Base-by-base conservation (phyloP, 2,329 filamentous ascomycete genomes). In the Calonectria crousiana region DNA sequence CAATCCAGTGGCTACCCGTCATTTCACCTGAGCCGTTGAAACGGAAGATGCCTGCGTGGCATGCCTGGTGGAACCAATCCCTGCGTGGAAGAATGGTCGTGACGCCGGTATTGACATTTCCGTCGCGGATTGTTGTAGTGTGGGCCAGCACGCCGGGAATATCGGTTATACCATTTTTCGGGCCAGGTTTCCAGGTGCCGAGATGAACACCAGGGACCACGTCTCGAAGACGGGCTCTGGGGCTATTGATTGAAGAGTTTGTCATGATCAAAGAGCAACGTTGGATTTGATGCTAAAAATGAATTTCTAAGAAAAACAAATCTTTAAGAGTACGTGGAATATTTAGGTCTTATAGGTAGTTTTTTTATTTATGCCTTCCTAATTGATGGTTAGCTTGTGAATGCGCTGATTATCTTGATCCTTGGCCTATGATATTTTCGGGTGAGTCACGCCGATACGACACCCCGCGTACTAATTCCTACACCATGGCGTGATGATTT, bases 11-110 rank as follows among this genome's bases (percentile, higher is more conserved):
- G 11, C 84, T 85, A 8, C 91, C 91, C 0, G 91, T 92, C 84
- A 92, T 85, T 81, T 93, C 90, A 41, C 92, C 91, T 49, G 89
- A 89, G 69, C 91, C 91, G 77, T 93, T 93, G 85, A 93, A 92
- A 75, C 88, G 87, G 82, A 92, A 92, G 53, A 89, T 76, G n/a
- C 86, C 86, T 6, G 87, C 85, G 56, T 89, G 86, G 76, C 86
- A 87, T 58, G 87, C 87, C 6, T 84, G 82, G 47, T 84, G 72
- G 78, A 86, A 84, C 71, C 71, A 73, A 4, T 73, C 66, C 8
- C 32, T 67, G 14, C 85, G 85, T 0, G 87, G 87, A 9, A 88
- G 78, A 74, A 88, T 87, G 60, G 85, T 85, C 1, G 87, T 89
- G 16, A 88, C 82, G 67, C 87, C 87, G 0, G 87, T 88, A 76